These are phyloP conservation scores for Chlorella sp. DNA, from an alignment of 139 green algal species.

Conservation along the genomic window DNA sequence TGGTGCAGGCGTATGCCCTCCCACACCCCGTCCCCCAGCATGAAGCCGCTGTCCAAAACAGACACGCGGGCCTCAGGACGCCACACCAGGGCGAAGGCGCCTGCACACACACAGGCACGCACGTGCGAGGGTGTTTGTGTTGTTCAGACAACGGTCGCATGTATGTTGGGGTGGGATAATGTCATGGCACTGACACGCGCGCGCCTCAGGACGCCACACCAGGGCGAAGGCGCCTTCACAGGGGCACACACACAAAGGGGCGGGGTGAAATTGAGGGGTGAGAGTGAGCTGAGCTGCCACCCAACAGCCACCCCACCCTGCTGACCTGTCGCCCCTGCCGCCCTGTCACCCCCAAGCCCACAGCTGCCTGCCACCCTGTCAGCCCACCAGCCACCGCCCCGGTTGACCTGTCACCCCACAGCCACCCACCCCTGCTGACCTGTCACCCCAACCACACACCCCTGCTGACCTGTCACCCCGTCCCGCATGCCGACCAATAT, in stretches of 20 bases:
- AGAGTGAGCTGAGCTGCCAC: too few species aligned
- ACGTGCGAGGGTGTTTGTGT: too few species aligned
- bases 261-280: too few species aligned
- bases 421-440: background rate
- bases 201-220: slow-evolving; percentile 65
- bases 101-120: slow-evolving; percentile 22
- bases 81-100: slow-evolving; percentile 65
- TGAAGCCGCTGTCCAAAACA: slow-evolving; percentile 81
- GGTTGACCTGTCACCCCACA: background rate
- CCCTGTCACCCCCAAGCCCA: slow-evolving; percentile 60
- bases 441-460: background rate
- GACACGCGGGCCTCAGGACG: slow-evolving; percentile 72
- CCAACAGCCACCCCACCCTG: background rate
- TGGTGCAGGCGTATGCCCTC: slow-evolving; percentile 55
- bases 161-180: too few species aligned
- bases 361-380: too few species aligned
- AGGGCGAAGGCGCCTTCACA: slow-evolving; percentile 63
- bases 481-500: slow-evolving; percentile 78
- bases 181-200: too few species aligned
- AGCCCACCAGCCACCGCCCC: too few species aligned
- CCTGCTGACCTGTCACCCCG: slow-evolving; percentile 48
- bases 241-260: background rate
- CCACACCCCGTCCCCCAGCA: slow-evolving; percentile 87
- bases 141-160: too few species aligned
- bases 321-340: background rate